phyloP scores from a whole-genome alignment of 257 asterid genomes.

The Capsicum baccatum region DNA sequence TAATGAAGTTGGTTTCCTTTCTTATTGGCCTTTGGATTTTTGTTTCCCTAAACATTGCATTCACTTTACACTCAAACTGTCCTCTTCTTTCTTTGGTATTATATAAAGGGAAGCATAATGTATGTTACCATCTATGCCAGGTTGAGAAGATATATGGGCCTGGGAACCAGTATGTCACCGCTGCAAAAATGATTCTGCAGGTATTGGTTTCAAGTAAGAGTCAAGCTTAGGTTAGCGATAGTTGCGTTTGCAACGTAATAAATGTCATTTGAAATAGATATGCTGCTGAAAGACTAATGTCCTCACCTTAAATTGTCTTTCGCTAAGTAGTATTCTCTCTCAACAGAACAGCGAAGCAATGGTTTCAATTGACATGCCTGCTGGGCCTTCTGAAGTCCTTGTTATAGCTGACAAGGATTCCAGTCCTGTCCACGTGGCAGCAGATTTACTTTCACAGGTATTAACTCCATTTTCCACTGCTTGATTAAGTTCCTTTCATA shows the following conservation, averaged over 20 bases:
- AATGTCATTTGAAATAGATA: background rate
- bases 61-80: background rate
- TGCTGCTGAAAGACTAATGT: constrained; percentile 32
- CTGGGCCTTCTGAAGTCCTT: constrained; percentile 99
- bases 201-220: constrained; percentile 41
- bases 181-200: constrained; percentile 98
- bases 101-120: constrained; percentile 26
- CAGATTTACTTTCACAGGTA: constrained; percentile 98
- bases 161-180: constrained; percentile 97
- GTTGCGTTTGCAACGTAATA: constrained; percentile 4
- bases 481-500: constrained; percentile 1
- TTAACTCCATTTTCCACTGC: constrained; percentile 27
- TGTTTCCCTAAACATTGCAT: background rate
- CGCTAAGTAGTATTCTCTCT: constrained; percentile 32
- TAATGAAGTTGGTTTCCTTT: constrained; percentile 9
- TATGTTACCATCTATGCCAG: constrained; percentile 47
- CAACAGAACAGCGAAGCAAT: constrained; percentile 95
- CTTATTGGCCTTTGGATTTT: background rate
- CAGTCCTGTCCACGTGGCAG: constrained; percentile 89
- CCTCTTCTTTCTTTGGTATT: constrained; percentile 24
- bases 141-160: constrained; percentile 97
- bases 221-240: constrained; percentile 20
- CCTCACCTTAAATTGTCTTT: constrained; percentile 14
- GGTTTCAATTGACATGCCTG: constrained; percentile 99
- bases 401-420: constrained; percentile 90